Conservation (phyloP, 352 stramenopile species). For the Phytopythium kandeliae region DNA sequence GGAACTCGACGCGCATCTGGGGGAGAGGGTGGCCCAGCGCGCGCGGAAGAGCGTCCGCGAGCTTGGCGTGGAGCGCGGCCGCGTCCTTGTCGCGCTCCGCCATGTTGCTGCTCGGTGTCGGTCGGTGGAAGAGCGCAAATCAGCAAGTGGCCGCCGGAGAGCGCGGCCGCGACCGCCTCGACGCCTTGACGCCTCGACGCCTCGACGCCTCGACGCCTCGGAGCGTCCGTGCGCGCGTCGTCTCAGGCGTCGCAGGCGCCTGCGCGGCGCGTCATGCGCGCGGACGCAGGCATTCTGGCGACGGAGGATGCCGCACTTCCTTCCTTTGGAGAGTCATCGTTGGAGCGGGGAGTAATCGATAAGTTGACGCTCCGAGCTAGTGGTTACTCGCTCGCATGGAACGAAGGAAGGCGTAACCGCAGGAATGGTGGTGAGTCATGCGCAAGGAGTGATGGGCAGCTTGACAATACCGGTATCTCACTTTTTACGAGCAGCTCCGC, state of each 20-base stretch:
- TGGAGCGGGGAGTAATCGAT: too few species aligned
- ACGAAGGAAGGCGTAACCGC: too few species aligned
- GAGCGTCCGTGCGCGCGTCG: background rate
- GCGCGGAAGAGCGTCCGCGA: slow-evolving; percentile 13
- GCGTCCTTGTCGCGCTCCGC: slow-evolving; percentile 16
- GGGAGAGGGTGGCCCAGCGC: slow-evolving; percentile 7
- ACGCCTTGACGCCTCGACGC: too few species aligned
- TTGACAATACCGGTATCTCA: background rate
- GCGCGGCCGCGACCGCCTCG: background rate
- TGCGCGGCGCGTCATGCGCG: background rate
- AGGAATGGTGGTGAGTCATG: background rate
- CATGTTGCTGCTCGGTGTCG: background rate
- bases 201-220: background rate
- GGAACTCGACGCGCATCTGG: slow-evolving; percentile 15
- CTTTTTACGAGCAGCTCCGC: slow-evolving; percentile 8
- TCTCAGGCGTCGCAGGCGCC: background rate
- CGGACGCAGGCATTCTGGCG: background rate
- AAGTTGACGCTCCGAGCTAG: too few species aligned
- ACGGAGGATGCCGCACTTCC: too few species aligned
- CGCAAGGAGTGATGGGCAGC: too few species aligned
- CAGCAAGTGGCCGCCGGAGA: background rate
- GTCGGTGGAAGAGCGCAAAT: background rate
- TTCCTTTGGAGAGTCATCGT: too few species aligned
- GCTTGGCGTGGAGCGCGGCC: slow-evolving; percentile 10
- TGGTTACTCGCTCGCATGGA: too few species aligned